A percentile compares a stretch with the other conserved stretches of the same genome.
Evolutionary conservation across 805 yeast genomes (phyloP).

Genomic region (Kregervanrija delftensis): DNA sequence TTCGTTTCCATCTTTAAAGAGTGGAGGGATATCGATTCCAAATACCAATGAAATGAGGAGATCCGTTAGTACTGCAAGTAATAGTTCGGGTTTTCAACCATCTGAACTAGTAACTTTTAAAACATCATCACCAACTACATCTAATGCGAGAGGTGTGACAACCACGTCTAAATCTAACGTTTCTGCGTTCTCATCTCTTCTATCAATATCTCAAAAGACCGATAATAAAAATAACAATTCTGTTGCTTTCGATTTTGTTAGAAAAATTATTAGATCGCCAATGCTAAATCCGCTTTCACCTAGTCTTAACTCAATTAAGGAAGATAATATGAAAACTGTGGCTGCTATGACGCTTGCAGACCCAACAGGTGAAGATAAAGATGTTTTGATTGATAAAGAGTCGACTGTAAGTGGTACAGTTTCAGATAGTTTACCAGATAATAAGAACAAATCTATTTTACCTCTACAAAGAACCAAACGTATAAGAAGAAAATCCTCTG

Average conservation of each 20-base stretch:
- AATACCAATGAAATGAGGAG: too few relatives aligned
- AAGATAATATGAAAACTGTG: background rate
- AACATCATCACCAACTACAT: conserved; percentile 27
- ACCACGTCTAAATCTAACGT: conserved; percentile 30
- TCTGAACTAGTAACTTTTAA: conserved; percentile 14
- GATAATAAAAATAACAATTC: conserved; percentile 14
- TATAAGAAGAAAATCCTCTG: too few relatives aligned
- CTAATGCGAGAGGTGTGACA: conserved; percentile 29
- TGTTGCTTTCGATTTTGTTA: conserved; percentile 25
- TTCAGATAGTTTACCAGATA: background rate
- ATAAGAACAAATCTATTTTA: background rate
- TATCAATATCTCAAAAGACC: conserved; percentile 27
- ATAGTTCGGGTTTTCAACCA: conserved; percentile 14
- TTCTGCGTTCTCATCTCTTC: conserved; percentile 33
- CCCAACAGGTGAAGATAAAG: background rate
- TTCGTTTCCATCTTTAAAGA: too few relatives aligned
- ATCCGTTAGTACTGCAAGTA: too few relatives aligned
- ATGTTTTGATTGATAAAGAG: too few relatives aligned
- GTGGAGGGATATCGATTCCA: too few relatives aligned
- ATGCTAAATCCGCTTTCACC: conserved; percentile 16
- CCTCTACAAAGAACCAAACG: background rate
- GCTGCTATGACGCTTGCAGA: background rate
- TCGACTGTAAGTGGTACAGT: background rate
- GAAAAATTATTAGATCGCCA: conserved; percentile 28
- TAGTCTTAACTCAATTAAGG: conserved; percentile 3